Percentiles rank a stretch among this genome's conserved stretches.
These are phyloP conservation scores for Xylaria nigripes DNA, from an alignment of 495 filamentous ascomycete species.

Conservation along the genomic window DNA sequence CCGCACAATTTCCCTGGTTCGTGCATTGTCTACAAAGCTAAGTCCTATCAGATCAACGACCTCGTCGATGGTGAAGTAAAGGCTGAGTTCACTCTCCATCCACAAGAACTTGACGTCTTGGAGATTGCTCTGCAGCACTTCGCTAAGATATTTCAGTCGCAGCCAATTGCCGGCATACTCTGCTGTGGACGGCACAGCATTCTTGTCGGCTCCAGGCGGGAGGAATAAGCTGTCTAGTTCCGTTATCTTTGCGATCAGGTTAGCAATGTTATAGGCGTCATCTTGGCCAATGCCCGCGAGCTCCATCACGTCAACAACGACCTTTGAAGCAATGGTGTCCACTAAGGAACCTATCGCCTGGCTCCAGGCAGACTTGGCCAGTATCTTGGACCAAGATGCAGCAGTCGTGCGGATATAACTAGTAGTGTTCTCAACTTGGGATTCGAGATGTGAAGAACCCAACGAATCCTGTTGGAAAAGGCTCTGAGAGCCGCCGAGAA, in stretches of 20 bases:
- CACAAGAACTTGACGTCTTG: constrained; percentile 84
- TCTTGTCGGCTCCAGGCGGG: constrained; percentile 31
- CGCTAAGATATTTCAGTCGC: constrained; percentile 77
- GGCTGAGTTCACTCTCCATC: constrained; percentile 72
- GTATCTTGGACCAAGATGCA: constrained; percentile 66
- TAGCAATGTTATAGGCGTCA: constrained; percentile 71
- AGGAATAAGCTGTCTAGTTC: constrained; percentile 68
- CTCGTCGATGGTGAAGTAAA: constrained; percentile 78
- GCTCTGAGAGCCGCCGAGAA: constrained; percentile 60
- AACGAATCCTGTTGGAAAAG: constrained; percentile 38
- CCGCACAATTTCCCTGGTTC: constrained; percentile 64
- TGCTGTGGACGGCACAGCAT: constrained; percentile 55
- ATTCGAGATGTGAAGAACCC: constrained; percentile 52
- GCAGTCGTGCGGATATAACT: constrained; percentile 61
- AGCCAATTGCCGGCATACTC: constrained; percentile 81
- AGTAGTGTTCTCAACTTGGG: constrained; percentile 60
- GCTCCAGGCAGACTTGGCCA: constrained; percentile 72
- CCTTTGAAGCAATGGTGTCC: constrained; percentile 68
- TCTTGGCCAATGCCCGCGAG: constrained; percentile 77
- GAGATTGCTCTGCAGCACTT: constrained; percentile 83
- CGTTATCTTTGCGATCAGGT: constrained; percentile 61
- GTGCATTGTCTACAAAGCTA: constrained; percentile 81
- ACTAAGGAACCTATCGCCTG: constrained; percentile 80
- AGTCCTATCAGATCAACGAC: constrained; percentile 80
- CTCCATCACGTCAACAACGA: constrained; percentile 80